Evolutionary conservation across 108 stramenopile species (phyloP), one percentile per base, ranked within the genome.

Genomic region (Fragilariopsis cylindrus): DNA sequence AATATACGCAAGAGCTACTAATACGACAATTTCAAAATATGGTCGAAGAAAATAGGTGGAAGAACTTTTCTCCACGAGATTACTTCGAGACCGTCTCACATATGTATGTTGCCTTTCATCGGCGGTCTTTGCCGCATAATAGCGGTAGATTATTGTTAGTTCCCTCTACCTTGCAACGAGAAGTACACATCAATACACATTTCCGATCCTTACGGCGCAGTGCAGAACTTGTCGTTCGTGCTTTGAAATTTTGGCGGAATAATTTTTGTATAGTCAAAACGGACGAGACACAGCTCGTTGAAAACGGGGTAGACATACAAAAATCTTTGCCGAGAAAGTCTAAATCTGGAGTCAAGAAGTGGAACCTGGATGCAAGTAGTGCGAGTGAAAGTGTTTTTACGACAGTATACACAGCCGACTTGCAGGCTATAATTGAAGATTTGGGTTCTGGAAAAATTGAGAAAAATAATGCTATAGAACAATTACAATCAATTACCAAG

Each of bases 1-100:
- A 95, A 65, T 95, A 95, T 60, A 92, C 93, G 7, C 76, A 77
- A 5, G 90, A 92, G 39, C 71, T 95, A 18, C 49, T 95, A 9
- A 57, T 78, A 55, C 71, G 93, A 54, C 91, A 92, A 70, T 89
- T 92, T 12, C 58, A 72, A 13, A 64, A 40, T 45, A 76, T 71
- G 30, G 48, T 76, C 2, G 81, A 82, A 18, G 72, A 84, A 19
- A 80, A 78, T 60, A 81, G 81, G 30, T 92, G 91, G 91, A 85
- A 76, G 56, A 79, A 73, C 16, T 81, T 88, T 75, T 55, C 85
- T 16, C 93, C 93, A 6, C 63, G 76, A 8, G 74, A 74, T 4
- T 95, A 91, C 68, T 95, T 95, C 60, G 87, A 89, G 56, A 85
- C 87, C 15, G 93, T 85, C n/a, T 88, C 90, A 13, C 88, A 95